Evolutionary conservation across 2,329 filamentous ascomycete species (phyloP).

Genomic region (Teratosphaeria destructans): DNA sequence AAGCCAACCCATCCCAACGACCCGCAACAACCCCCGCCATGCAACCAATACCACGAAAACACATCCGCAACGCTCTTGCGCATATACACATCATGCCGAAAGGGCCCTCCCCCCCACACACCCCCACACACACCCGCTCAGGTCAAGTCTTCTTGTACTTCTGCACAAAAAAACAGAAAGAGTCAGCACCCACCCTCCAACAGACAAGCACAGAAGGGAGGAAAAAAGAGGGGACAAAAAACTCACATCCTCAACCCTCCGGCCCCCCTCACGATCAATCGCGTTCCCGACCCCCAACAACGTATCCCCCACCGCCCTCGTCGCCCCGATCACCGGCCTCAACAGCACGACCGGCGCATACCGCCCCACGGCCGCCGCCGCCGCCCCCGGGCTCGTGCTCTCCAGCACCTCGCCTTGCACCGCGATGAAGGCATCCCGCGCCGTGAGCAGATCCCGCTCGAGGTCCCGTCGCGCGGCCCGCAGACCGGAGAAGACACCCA

Average conservation of each 20-base stretch:
- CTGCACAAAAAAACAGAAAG: neutral
- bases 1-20: neutral
- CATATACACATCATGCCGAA: neutral
- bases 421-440: slow-evolving; percentile 85
- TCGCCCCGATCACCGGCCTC: slow-evolving; percentile 79
- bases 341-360: slow-evolving; percentile 90
- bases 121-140: too few species aligned
- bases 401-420: slow-evolving; percentile 88
- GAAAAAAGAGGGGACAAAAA: neutral
- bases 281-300: slow-evolving; percentile 87
- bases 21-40: neutral
- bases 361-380: slow-evolving; percentile 65
- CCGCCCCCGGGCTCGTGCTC: slow-evolving; percentile 68
- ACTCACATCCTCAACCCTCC: slow-evolving; percentile 82
- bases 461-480: slow-evolving; percentile 73
- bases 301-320: slow-evolving; percentile 78
- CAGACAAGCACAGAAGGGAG: neutral
- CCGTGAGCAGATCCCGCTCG: slow-evolving; percentile 74
- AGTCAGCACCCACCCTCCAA: neutral
- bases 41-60: neutral
- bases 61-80: neutral
- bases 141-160: neutral
- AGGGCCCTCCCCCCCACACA: neutral
- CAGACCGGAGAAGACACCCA: slow-evolving; percentile 77
- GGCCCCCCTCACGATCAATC: slow-evolving; percentile 70